Evolutionary conservation across 75 land plant genomes (phyloP).

Genomic region (Chamaecyparis obtusa): DNA sequence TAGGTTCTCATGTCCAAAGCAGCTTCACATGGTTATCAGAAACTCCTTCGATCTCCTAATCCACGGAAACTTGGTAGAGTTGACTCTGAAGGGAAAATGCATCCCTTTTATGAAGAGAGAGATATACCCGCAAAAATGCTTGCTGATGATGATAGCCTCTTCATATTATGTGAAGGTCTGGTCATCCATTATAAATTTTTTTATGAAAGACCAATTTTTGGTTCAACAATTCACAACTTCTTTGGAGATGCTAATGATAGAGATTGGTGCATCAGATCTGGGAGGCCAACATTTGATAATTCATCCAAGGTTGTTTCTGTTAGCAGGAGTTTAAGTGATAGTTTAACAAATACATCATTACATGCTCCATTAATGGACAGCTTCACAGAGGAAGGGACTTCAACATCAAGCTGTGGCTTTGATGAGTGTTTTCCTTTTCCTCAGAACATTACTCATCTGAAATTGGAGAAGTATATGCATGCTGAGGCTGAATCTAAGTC

Average conservation of each 20-base stretch:
- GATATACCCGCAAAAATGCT: constrained; percentile 64
- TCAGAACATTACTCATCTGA: constrained; percentile 21
- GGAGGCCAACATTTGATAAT: constrained; percentile 31
- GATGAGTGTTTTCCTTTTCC: constrained; percentile 7
- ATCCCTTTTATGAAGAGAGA: constrained; percentile 35
- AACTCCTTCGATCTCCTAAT: constrained; percentile 63
- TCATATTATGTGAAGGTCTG: constrained; percentile 57
- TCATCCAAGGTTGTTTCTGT: constrained; percentile 22
- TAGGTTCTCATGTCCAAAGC: constrained; percentile 69
- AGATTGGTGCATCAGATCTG: constrained; percentile 12
- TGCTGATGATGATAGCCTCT: constrained; percentile 71
- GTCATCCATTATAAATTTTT: constrained; percentile 68
- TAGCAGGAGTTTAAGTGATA: constrained; percentile 39
- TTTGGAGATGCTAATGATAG: constrained; percentile 14
- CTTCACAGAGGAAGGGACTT: constrained; percentile 28
- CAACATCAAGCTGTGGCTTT: not conserved
- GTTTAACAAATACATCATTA: constrained; percentile 33
- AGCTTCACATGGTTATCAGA: constrained; percentile 51
- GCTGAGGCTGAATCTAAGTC: constrained; percentile 20
- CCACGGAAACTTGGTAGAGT: constrained; percentile 49
- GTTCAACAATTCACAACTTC: constrained; percentile 21
- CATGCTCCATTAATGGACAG: constrained; percentile 54
- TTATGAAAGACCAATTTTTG: constrained; percentile 30
- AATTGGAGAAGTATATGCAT: constrained; percentile 11
- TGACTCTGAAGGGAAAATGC: constrained; percentile 44